phyloP scores from a whole-genome alignment of 2,329 filamentous ascomycete genomes.

The Cordyceps sp. region DNA sequence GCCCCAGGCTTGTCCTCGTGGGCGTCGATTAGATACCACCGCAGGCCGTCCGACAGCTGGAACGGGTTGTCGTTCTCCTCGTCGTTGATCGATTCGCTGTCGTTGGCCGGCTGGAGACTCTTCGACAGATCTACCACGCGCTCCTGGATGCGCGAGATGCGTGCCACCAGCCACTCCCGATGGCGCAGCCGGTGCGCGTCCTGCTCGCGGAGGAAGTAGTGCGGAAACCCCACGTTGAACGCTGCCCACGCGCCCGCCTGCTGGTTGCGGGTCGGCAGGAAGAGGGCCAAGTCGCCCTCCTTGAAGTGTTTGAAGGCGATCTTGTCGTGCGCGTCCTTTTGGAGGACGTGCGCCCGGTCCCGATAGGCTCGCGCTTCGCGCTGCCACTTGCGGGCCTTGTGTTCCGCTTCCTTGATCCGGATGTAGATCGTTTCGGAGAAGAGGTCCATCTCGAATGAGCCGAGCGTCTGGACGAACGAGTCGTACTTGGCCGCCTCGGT shows the following conservation, averaged over 20 bases:
- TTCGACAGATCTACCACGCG: conserved; percentile 84
- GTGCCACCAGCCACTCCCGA: conserved; percentile 90
- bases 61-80: conserved; percentile 93
- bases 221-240: conserved; percentile 93
- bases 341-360: conserved; percentile 65
- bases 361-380: conserved; percentile 76
- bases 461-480: conserved; percentile 55
- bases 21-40: conserved; percentile 94
- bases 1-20: conserved; percentile 83
- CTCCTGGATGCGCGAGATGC: conserved; percentile 82
- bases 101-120: conserved; percentile 38
- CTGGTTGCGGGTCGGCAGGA: conserved; percentile 87
- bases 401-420: conserved; percentile 83
- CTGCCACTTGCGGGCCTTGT: conserved; percentile 83
- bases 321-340: conserved; percentile 84
- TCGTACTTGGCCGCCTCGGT: conserved; percentile 59
- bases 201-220: conserved; percentile 91
- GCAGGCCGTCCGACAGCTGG: conserved; percentile 80
- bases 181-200: conserved; percentile 71
- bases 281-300: conserved; percentile 85
- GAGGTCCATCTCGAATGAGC: conserved; percentile 66
- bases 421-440: conserved; percentile 78
- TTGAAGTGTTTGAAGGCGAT: conserved; percentile 95
- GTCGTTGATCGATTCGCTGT: conserved; percentile 34
- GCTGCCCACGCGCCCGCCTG: conserved; percentile 92